These are phyloP conservation scores for Pyrenopolyporus hunteri DNA, from an alignment of 495 filamentous ascomycete species.

Conservation along the genomic window DNA sequence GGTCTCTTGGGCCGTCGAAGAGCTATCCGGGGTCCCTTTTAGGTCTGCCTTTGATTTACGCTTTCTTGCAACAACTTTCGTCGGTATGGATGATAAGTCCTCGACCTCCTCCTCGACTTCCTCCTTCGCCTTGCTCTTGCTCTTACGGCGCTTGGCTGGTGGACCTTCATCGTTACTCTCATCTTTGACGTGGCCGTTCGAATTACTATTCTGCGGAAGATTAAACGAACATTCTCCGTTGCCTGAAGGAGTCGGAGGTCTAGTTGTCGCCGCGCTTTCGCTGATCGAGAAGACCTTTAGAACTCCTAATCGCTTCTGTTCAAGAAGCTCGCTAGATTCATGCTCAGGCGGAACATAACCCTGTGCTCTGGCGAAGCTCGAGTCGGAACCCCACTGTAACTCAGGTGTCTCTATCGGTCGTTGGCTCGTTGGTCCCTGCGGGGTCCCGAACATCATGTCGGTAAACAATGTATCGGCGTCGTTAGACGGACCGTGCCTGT, in stretches of 20 bases:
- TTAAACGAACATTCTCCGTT: slow-evolving; percentile 45
- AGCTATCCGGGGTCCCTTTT: slow-evolving; percentile 23
- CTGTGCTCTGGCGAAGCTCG: slow-evolving; percentile 60
- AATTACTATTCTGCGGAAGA: slow-evolving; percentile 6
- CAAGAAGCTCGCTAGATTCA: slow-evolving; percentile 61
- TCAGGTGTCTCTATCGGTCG: slow-evolving; percentile 35
- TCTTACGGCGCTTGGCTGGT: slow-evolving; percentile 55
- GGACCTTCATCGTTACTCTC: slow-evolving; percentile 49
- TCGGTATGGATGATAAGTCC: slow-evolving; percentile 18
- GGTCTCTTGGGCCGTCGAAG: slow-evolving; percentile 39
- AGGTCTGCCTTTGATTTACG: slow-evolving; percentile 44
- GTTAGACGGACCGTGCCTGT: slow-evolving; percentile 29
- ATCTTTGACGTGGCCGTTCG: slow-evolving; percentile 41
- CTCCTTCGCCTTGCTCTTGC: slow-evolving; percentile 45
- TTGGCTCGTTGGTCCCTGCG: slow-evolving; percentile 23
- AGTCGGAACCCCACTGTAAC: slow-evolving; percentile 71
- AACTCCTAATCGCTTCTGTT: slow-evolving; percentile 58
- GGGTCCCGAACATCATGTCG: slow-evolving; percentile 48
- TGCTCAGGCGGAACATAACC: slow-evolving; percentile 62
- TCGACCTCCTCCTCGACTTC: slow-evolving; percentile 37
- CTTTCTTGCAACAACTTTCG: slow-evolving; percentile 40
- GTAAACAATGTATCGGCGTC: slow-evolving; percentile 38
- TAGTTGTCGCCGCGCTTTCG: slow-evolving; percentile 60
- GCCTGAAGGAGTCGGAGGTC: slow-evolving; percentile 61
- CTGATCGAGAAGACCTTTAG: slow-evolving; percentile 61